Conservation (phyloP, 2,329 filamentous ascomycete genomes). For the Ceratocystis eucalypticola region DNA sequence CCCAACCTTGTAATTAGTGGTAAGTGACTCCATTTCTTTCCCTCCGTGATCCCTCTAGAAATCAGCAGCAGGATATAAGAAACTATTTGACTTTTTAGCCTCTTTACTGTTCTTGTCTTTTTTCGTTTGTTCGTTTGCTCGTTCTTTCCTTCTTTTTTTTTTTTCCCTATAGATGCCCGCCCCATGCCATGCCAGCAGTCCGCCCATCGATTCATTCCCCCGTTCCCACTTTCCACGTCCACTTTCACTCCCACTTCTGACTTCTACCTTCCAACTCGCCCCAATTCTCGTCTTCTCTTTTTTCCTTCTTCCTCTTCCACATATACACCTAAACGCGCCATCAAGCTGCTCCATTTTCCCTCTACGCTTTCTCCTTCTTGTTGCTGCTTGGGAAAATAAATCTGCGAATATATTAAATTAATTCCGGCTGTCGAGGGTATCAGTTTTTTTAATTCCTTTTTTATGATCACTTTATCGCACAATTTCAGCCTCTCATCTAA, state of each 20-base stretch:
- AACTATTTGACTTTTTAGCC: neutral
- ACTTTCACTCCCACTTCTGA: slow-evolving; percentile 1
- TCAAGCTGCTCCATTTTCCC: neutral
- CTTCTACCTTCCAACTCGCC: neutral
- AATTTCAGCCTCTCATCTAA: neutral
- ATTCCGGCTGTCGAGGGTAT: neutral
- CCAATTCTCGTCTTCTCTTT: neutral
- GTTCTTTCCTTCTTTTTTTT: slow-evolving; percentile 9
- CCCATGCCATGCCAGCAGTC: neutral
- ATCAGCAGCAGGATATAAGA: neutral
- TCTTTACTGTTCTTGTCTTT: slow-evolving; percentile 13
- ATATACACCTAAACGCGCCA: neutral
- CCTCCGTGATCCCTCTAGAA: slow-evolving; percentile 13
- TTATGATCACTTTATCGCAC: slow-evolving; percentile 2
- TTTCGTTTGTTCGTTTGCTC: neutral
- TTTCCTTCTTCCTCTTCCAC: neutral
- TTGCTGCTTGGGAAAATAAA: neutral
- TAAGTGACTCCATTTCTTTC: neutral
- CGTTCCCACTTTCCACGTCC: slow-evolving; percentile 7
- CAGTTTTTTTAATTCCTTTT: neutral
- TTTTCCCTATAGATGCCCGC: slow-evolving; percentile 4
- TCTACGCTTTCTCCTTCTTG: neutral
- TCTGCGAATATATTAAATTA: neutral
- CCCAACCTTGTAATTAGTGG: no score
- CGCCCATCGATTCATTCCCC: neutral